Conservation (phyloP, 345 rosid genomes). For the Combretum micranthum region DNA sequence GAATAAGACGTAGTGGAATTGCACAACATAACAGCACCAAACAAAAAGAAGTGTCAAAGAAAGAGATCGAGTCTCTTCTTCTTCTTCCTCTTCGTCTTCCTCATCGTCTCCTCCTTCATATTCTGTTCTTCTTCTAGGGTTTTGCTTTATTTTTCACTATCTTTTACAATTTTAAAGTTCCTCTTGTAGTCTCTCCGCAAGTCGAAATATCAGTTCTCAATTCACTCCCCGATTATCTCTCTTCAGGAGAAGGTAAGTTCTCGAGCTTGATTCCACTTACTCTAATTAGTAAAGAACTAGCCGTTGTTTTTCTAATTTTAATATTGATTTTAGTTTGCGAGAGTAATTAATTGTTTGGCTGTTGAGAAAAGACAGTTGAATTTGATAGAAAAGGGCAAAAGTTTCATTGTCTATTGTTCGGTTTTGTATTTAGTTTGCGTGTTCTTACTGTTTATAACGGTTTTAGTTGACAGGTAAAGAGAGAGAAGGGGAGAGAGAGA, state of each 20-base stretch:
- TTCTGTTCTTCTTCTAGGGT: slow-evolving; percentile 13
- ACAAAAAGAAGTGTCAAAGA: too few relatives aligned
- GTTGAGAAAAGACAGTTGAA: background rate
- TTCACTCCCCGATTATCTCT: background rate
- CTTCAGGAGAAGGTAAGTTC: slow-evolving; percentile 8
- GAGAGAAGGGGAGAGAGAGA: too few relatives aligned
- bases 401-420: background rate
- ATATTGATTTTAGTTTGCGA: too few relatives aligned
- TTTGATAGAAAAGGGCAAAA: background rate
- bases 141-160: background rate
- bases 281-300: too few relatives aligned
- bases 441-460: too few relatives aligned
- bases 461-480: too few relatives aligned
- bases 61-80: slow-evolving; percentile 1
- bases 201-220: too few relatives aligned
- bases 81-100: background rate
- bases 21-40: slow-evolving; percentile 2
- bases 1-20: slow-evolving; percentile 11
- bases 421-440: background rate
- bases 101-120: too few relatives aligned
- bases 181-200: background rate
- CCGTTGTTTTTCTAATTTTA: too few relatives aligned
- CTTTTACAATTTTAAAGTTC: background rate
- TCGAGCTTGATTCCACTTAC: background rate
- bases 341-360: background rate